Evolutionary conservation across 139 green algal species (phyloP).

Genomic region (Closterium sp.): DNA sequence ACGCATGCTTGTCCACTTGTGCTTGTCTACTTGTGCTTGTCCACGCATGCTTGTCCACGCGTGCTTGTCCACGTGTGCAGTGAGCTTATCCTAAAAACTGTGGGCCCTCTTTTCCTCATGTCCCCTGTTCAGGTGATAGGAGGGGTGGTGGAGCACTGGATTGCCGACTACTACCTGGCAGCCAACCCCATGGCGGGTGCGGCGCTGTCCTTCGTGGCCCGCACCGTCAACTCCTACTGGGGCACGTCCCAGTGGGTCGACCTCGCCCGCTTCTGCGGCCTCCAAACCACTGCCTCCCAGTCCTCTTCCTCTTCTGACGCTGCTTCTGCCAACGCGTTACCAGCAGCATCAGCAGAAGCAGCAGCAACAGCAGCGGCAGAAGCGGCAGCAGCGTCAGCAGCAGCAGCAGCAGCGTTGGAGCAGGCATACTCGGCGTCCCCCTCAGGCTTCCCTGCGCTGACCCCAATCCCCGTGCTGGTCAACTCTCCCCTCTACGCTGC

Average conservation of each 20-base stretch:
- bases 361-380: neutral
- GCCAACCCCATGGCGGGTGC: conserved; percentile 10
- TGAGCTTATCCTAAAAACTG: too few species aligned
- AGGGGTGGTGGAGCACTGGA: conserved; percentile 42
- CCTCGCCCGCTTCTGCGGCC: conserved; percentile 6
- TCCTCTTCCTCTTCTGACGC: neutral
- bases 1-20: neutral
- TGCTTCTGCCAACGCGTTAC: neutral
- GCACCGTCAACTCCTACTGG: conserved; percentile 44
- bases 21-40: neutral
- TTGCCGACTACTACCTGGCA: conserved; percentile 25
- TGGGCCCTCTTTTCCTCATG: too few species aligned
- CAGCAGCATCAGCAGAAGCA: neutral
- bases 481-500: neutral
- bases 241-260: conserved; percentile 45
- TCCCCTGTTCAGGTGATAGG: conserved; percentile 40
- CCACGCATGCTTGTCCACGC: neutral
- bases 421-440: neutral
- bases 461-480: neutral
- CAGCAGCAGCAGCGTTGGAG: neutral
- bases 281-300: conserved; percentile 7
- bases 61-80: neutral
- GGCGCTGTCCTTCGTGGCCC: conserved; percentile 15
- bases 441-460: neutral
- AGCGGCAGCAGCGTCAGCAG: neutral